Percentiles rank a stretch among this genome's conserved stretches.
Conservation (phyloP, 768 basidiomycete genomes). For the Psilocybe azurescens region DNA sequence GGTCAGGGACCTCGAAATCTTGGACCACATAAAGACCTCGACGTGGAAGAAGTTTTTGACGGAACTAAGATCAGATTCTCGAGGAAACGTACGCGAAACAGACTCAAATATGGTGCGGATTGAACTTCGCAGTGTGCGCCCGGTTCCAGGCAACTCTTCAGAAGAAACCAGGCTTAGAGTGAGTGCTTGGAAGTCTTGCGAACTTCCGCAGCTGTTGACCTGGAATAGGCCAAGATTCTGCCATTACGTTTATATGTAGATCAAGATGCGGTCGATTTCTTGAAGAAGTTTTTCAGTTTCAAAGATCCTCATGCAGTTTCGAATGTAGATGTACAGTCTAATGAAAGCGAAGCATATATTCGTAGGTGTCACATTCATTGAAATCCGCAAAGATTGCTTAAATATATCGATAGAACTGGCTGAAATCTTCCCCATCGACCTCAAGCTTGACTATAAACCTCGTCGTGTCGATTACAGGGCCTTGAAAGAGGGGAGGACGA, state of each 20-base stretch:
- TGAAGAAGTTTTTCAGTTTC: constrained; percentile 97
- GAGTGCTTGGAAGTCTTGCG: constrained; percentile 32
- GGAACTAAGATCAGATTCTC: constrained; percentile 79
- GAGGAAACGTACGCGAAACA: constrained; percentile 89
- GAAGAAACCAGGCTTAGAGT: constrained; percentile 85
- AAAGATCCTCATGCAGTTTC: constrained; percentile 58
- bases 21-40: constrained; percentile 97
- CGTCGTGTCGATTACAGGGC: constrained; percentile 95
- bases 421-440: constrained; percentile 92
- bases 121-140: constrained; percentile 76
- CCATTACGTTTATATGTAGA: constrained; percentile 94
- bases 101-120: constrained; percentile 93
- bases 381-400: not conserved
- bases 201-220: not conserved
- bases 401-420: constrained; percentile 69
- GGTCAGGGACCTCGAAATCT: constrained; percentile 80
- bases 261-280: constrained; percentile 97
- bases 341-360: constrained; percentile 50
- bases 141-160: constrained; percentile 66
- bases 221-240: constrained; percentile 79
- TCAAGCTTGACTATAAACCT: constrained; percentile 98
- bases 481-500: constrained; percentile 86
- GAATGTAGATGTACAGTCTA: constrained; percentile 32
- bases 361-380: constrained; percentile 26
- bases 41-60: constrained; percentile 99